A percentile compares a stretch with the other conserved stretches of the same genome.
phyloP scores from a whole-genome alignment of 306 rosid species.

The Coriaria nepalensis region DNA sequence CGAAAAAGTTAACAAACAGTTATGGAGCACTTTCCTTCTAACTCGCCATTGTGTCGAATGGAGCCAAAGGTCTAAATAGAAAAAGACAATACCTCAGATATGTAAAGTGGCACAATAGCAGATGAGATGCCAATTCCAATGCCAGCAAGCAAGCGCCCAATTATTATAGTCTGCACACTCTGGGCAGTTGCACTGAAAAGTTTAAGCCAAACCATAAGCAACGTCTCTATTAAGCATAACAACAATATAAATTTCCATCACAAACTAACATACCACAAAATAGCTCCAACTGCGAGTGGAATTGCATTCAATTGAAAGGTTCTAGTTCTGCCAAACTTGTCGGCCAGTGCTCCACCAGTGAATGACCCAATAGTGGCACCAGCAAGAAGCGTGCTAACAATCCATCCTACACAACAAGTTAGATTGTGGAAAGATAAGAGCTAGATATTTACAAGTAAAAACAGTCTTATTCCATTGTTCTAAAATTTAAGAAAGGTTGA shows the following conservation, averaged over 20 bases:
- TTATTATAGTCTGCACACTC: conserved; percentile 81
- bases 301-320: conserved; percentile 84
- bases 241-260: conserved; percentile 6
- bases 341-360: conserved; percentile 88
- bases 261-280: conserved; percentile 48
- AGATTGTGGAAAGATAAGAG: conserved; percentile 6
- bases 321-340: conserved; percentile 78
- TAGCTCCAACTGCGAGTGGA: conserved; percentile 70
- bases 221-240: conserved; percentile 9
- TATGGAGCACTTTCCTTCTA: too few species aligned
- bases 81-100: conserved; percentile 63
- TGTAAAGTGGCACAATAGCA: conserved; percentile 87
- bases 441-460: conserved; percentile 13
- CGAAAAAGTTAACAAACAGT: too few species aligned
- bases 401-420: conserved; percentile 60
- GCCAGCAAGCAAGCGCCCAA: conserved; percentile 87
- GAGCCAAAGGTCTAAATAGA: neutral
- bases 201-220: conserved; percentile 2
- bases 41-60: too few species aligned
- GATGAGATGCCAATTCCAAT: conserved; percentile 89
- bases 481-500: conserved; percentile 3
- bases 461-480: conserved; percentile 5
- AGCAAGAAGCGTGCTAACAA: conserved; percentile 73
- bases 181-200: conserved; percentile 76
- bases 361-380: conserved; percentile 89